phyloP scores from a whole-genome alignment of 371 early-diverging fungal genomes.

The Haplosporangium sp. region DNA sequence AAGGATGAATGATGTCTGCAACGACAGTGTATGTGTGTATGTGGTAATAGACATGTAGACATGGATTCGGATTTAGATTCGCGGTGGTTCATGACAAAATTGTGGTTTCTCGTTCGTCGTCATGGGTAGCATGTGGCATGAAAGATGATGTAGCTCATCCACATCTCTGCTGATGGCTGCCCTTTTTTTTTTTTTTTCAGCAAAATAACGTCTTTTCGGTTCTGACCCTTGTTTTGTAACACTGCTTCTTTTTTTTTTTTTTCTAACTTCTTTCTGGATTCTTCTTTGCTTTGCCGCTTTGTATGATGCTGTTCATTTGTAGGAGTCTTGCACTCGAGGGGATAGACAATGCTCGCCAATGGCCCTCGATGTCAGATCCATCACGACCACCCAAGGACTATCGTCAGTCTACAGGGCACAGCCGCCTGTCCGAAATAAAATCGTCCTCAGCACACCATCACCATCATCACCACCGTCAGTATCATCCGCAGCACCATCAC shows the following conservation, averaged over 20 bases:
- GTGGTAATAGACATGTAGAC: too few species aligned
- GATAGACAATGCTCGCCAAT: conserved; percentile 36
- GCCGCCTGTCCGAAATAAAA: conserved; percentile 2
- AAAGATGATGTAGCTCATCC: not conserved
- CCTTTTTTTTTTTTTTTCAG: too few species aligned
- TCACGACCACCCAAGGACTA: not conserved
- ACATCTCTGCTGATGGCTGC: not conserved
- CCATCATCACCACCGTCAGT: not conserved
- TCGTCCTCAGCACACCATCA: not conserved
- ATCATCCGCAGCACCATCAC: conserved; percentile 4
- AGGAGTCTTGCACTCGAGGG: conserved; percentile 44
- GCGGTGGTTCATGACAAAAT: too few species aligned
- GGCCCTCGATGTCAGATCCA: conserved; percentile 32
- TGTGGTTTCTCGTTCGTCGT: too few species aligned
- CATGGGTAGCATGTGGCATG: too few species aligned
- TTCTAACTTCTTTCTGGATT: not conserved
- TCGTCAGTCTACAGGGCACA: not conserved
- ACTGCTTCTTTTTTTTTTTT: not conserved
- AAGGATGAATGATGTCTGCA: too few species aligned
- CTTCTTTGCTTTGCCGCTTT: not conserved
- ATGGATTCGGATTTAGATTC: too few species aligned
- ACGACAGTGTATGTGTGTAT: too few species aligned
- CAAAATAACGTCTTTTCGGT: not conserved
- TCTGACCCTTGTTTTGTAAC: not conserved
- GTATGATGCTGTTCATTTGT: not conserved